Evolutionary conservation across 148 eudicot genomes (phyloP).

Genomic region (Spergularia bocconei): DNA sequence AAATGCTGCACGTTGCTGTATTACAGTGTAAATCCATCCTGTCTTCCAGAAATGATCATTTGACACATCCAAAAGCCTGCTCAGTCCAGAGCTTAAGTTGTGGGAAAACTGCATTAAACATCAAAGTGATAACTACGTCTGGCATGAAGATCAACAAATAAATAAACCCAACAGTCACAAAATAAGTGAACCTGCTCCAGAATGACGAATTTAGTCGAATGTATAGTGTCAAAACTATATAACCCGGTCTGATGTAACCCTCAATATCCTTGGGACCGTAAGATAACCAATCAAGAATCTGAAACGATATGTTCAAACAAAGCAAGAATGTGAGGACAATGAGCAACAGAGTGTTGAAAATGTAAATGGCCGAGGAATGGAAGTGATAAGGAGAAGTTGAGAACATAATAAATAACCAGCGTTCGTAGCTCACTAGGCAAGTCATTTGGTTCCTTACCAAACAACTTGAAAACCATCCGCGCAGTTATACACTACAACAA

Average conservation of each 20-base stretch:
- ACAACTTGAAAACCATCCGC: slow-evolving; percentile 84
- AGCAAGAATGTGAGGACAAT: not conserved
- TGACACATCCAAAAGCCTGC: slow-evolving; percentile 63
- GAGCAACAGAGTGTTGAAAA: not conserved
- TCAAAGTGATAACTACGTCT: slow-evolving; percentile 12
- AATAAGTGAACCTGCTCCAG: slow-evolving; percentile 73
- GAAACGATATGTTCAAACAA: slow-evolving; percentile 20
- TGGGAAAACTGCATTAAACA: slow-evolving; percentile 57
- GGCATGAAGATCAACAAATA: slow-evolving; percentile 2
- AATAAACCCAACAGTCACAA: slow-evolving; percentile 1
- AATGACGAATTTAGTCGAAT: slow-evolving; percentile 56
- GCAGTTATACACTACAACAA: slow-evolving; percentile 70
- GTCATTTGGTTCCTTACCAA: slow-evolving; percentile 89
- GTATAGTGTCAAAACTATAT: slow-evolving; percentile 77
- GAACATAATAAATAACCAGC: slow-evolving; percentile 43
- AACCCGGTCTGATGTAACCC: slow-evolving; percentile 95
- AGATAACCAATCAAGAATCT: slow-evolving; percentile 92
- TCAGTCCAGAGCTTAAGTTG: slow-evolving; percentile 59
- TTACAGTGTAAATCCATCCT: slow-evolving; percentile 87
- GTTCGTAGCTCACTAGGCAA: slow-evolving; percentile 63
- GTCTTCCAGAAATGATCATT: slow-evolving; percentile 81
- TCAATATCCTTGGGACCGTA: slow-evolving; percentile 86
- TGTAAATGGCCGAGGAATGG: not conserved
- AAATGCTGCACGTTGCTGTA: slow-evolving; percentile 65
- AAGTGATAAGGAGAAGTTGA: slow-evolving; percentile 6